Base-by-base conservation (phyloP, 2,329 filamentous ascomycete species). In the Fusarium chuoi region DNA sequence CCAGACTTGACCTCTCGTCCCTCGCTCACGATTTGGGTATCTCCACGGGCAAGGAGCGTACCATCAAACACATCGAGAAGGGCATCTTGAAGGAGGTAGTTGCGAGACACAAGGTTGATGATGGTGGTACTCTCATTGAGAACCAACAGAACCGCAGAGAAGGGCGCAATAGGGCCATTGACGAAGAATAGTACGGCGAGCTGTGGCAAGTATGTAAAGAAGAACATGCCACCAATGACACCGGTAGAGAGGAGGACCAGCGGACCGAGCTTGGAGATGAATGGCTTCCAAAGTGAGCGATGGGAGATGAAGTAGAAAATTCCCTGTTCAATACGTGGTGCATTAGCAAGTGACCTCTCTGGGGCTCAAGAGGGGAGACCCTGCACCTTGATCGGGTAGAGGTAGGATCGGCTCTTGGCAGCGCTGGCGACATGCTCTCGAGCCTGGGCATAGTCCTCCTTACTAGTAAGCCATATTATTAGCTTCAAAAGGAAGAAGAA, bases 11-110 rank as follows among this genome's bases (percentile, higher is more conserved):
- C 81, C 79, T 96, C 89, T 57, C 95, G 89, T 22, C 95, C 94
- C 68, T 92, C 89, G 17, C 89, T 87, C 12, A 98, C 93, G 7
- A 98, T 87, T 4, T 84, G 85, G 1, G 84, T 84, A 36, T 86
- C 83, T 71, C 88, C 85, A 55, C 82, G 85, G 3, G 88, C 79
- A 13, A 91, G 79, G 30, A 92, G 82, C 0, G 89, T 90, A 38
- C 93, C 94, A 79, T 98, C 96, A 80, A 98, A 98, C 1, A 94
- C 96, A 81, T 98, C 95, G 33, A 96, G 86, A 39, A 98, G 86
- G 0, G 94, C 93, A 70, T 97, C 94, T 74, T 94, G 91, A 49
- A 98, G 89, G 42, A 98, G 83, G 80, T 94, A 96, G 46, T 89
- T 92, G 77, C 91, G 90, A 14, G 90, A 87, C 22, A 91, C 75